phyloP scores from a whole-genome alignment of 2,329 filamentous ascomycete genomes.

The Aphanoascus verrucosus region DNA sequence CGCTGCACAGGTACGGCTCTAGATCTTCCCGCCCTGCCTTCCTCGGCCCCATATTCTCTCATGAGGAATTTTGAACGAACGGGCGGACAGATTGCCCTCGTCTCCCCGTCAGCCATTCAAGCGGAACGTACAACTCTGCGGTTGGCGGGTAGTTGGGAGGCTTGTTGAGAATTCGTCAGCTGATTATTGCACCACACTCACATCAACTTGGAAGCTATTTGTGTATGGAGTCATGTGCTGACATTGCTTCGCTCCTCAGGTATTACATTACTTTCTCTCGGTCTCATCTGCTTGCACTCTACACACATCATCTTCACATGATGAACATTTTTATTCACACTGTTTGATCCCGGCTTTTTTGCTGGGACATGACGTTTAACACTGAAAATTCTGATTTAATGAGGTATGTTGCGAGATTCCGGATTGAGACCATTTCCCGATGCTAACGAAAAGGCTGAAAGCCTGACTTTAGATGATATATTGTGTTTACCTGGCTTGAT shows the following conservation, averaged over 20 bases:
- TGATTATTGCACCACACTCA: slow-evolving; percentile 33
- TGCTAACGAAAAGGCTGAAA: slow-evolving; percentile 28
- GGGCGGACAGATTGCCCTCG: slow-evolving; percentile 55
- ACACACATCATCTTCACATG: slow-evolving; percentile 39
- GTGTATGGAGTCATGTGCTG: slow-evolving; percentile 21
- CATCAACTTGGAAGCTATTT: background rate
- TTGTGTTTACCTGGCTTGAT: background rate
- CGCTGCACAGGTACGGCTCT: slow-evolving; percentile 10
- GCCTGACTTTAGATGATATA: slow-evolving; percentile 35
- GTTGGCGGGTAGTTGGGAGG: slow-evolving; percentile 43
- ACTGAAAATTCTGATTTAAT: slow-evolving; percentile 64
- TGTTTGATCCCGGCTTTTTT: slow-evolving; percentile 50
- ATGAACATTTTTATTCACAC: slow-evolving; percentile 60
- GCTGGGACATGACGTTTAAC: slow-evolving; percentile 48
- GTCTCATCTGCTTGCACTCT: slow-evolving; percentile 18
- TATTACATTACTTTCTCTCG: background rate
- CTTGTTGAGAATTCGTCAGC: slow-evolving; percentile 61
- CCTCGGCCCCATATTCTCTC: slow-evolving; percentile 12
- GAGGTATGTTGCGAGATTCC: slow-evolving; percentile 38
- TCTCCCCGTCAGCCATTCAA: slow-evolving; percentile 42
- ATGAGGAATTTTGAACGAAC: slow-evolving; percentile 59
- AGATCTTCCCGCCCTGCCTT: slow-evolving; percentile 12
- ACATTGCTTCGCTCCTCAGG: slow-evolving; percentile 11
- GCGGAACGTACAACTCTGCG: slow-evolving; percentile 54
- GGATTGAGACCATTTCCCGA: slow-evolving; percentile 16